Evolutionary conservation across 1,139 yeast genomes (phyloP), one percentile per base, ranked within the genome.

Genomic region (Yarrowia galli): DNA sequence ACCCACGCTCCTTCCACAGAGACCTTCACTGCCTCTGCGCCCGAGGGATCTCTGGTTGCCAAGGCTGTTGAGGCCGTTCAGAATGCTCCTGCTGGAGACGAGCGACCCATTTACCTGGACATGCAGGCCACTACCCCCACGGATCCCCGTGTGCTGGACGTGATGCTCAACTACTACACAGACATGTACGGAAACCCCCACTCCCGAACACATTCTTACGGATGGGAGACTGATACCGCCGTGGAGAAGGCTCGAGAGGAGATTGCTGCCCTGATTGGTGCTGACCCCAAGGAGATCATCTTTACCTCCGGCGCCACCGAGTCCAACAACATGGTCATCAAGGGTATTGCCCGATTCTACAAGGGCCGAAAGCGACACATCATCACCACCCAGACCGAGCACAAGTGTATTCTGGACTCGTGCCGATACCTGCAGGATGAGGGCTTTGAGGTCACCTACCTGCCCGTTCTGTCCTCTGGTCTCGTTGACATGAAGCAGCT

Each of bases 301-400:
- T 93, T 95, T 82, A 95, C 98, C 0, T 89, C 97, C 6, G 99
- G 99, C 70, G 99, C 99, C 69, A 95, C 99, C 7, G 99, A 95
- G 79, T 88, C 96, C 58, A 95, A 95, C 80, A 95, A 96, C 78
- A 91, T 92, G 92, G 92, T 90, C 25, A 80, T 96, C 72, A 95
- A 95, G 79, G 99, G 99, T 75, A 97, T 95, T 42, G 96, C 98
- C 10, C 85, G 98, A 71, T 95, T 95, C 79, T 95, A 93, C 82
- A 86, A 86, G 71, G 91, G 89, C 75, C 89, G 96, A 63, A 95
- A 95, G 81, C 89, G 87, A 75, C 99, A 95, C 79, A 90, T 95
- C 73, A 93, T 95, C 77, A 95, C 99, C 43, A 88, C 97, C 9
- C 97, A 93, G 79, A 95, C 98, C 3, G 99, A 95, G 79, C 99